These are phyloP conservation scores for Fagopyrum tataricum DNA, from an alignment of 148 eudicot genomes.

Conservation along the genomic window DNA sequence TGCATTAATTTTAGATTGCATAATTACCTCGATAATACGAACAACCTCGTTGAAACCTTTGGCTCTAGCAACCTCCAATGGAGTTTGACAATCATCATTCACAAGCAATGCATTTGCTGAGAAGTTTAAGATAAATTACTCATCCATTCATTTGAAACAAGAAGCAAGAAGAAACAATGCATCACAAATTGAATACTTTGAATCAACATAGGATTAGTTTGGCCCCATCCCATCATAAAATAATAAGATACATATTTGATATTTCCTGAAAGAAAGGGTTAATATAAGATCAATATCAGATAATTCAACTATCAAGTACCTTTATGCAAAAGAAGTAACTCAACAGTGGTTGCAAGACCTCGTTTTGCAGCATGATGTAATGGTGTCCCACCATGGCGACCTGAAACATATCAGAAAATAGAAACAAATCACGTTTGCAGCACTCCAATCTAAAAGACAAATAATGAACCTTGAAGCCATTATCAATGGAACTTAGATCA, in stretches of 20 bases:
- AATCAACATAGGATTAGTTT: neutral
- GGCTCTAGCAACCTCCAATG: conserved; percentile 79
- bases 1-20: neutral
- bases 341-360: conserved; percentile 69
- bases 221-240: neutral
- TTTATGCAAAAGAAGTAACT: conserved; percentile 77
- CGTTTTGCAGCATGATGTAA: conserved; percentile 96
- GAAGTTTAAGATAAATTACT: conserved; percentile 4
- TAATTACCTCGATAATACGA: conserved; percentile 76
- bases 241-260: neutral
- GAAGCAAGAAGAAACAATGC: neutral
- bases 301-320: conserved; percentile 32
- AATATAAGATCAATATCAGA: neutral
- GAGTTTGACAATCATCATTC: conserved; percentile 93
- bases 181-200: too few relatives aligned
- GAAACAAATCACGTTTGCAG: neutral
- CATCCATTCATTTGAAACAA: neutral
- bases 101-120: conserved; percentile 87
- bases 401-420: conserved; percentile 23
- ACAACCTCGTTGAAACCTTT: conserved; percentile 70
- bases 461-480: neutral
- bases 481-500: neutral
- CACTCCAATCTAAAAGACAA: neutral
- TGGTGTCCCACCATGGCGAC: conserved; percentile 84
- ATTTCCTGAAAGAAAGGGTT: neutral